phyloP scores from a whole-genome alignment of 768 basidiomycete species.

The Solioccasus polychromus region DNA sequence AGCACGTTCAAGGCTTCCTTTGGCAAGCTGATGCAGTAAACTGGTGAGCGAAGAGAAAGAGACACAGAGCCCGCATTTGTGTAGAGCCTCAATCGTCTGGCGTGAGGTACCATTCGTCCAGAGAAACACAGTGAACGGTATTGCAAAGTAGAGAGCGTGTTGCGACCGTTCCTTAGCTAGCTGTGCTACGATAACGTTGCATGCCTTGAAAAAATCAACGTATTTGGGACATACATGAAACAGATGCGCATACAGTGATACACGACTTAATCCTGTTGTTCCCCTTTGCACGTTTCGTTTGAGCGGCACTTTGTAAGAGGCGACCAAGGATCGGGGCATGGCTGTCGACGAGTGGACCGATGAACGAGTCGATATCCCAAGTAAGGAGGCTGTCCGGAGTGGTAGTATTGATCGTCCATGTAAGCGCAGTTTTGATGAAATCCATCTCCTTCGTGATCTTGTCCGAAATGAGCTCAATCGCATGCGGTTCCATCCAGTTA shows the following conservation, averaged over 20 bases:
- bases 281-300: neutral
- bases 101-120: neutral
- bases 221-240: neutral
- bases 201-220: neutral
- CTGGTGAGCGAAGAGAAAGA: no score
- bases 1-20: neutral
- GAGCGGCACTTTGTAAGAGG: no score
- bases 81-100: neutral
- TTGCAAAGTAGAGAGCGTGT: neutral
- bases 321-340: no score
- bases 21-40: neutral
- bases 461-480: neutral
- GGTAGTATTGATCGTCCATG: neutral
- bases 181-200: slow-evolving; percentile 1
- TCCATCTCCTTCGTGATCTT: neutral
- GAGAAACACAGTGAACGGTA: neutral
- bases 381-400: neutral
- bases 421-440: neutral
- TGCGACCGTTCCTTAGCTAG: neutral
- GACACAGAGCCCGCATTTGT: no score
- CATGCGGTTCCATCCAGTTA: neutral
- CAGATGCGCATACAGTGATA: neutral
- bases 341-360: no score
- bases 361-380: neutral
- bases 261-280: slow-evolving; percentile 1